These are phyloP conservation scores for Nicotiana benthamiana DNA, from an alignment of 257 asterid species.

Conservation along the genomic window DNA sequence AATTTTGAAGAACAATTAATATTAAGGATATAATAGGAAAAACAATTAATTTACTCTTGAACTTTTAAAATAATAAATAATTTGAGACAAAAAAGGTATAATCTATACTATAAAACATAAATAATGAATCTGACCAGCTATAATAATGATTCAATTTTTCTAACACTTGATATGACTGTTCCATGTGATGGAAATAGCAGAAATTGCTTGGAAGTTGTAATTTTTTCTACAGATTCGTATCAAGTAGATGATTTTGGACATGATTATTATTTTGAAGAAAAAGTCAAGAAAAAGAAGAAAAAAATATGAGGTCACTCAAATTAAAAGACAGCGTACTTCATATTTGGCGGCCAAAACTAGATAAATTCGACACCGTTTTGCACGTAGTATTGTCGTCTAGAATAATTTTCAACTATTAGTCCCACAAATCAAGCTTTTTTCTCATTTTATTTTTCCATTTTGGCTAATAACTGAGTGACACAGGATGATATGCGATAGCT, in stretches of 20 bases:
- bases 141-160: no score
- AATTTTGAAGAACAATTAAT: no score
- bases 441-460: background rate
- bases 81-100: no score
- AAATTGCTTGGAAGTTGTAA: constrained; percentile 2
- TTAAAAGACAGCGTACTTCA: background rate
- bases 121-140: no score
- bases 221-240: background rate
- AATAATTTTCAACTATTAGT: background rate
- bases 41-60: no score
- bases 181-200: constrained; percentile 3
- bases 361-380: background rate
- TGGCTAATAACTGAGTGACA: background rate
- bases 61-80: no score
- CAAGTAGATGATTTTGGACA: background rate
- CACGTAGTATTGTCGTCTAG: background rate
- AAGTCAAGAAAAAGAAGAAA: background rate
- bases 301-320: background rate
- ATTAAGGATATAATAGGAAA: no score
- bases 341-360: background rate
- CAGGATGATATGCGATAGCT: background rate
- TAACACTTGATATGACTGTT: no score
- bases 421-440: background rate
- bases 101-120: no score
- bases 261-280: background rate